These are phyloP conservation scores for Nepenthes alata DNA, from an alignment of 179 eudicot species.

Conservation along the genomic window DNA sequence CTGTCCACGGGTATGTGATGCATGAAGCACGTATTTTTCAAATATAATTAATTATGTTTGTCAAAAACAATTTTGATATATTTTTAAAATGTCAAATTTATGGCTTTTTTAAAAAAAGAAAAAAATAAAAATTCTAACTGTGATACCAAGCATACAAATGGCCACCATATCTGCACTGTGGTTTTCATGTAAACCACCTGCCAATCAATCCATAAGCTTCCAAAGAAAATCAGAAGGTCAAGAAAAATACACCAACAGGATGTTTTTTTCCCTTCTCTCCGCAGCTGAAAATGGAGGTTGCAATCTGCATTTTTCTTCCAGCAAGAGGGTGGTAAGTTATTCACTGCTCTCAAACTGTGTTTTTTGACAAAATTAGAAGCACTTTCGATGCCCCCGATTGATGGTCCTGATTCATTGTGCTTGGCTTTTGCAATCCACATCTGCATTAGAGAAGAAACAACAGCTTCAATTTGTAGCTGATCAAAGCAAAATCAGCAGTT, in stretches of 20 bases:
- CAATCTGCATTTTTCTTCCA: conserved; percentile 8
- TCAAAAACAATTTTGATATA: no score
- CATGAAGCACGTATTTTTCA: no score
- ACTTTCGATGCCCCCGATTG: conserved; percentile 30
- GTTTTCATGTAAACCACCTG: neutral
- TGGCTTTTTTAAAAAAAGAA: no score
- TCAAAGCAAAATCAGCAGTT: no score
- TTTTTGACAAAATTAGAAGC: conserved; percentile 12
- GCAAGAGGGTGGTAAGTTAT: neutral
- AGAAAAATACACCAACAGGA: conserved; percentile 7
- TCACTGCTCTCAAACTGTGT: conserved; percentile 6
- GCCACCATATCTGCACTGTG: no score
- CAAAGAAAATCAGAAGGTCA: conserved; percentile 8
- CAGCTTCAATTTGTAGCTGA: neutral
- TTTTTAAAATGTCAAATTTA: no score
- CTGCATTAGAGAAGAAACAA: conserved; percentile 8
- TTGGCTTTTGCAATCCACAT: conserved; percentile 34
- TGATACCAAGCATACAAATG: no score
- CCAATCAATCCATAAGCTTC: neutral
- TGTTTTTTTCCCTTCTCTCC: conserved; percentile 8
- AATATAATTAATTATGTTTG: no score
- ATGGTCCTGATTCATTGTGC: conserved; percentile 30
- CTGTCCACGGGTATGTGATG: no score
- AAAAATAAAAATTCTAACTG: no score
- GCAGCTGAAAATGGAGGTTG: conserved; percentile 12